Conservation (phyloP, 2,329 filamentous ascomycete genomes). For the Clonostachys sp. region DNA sequence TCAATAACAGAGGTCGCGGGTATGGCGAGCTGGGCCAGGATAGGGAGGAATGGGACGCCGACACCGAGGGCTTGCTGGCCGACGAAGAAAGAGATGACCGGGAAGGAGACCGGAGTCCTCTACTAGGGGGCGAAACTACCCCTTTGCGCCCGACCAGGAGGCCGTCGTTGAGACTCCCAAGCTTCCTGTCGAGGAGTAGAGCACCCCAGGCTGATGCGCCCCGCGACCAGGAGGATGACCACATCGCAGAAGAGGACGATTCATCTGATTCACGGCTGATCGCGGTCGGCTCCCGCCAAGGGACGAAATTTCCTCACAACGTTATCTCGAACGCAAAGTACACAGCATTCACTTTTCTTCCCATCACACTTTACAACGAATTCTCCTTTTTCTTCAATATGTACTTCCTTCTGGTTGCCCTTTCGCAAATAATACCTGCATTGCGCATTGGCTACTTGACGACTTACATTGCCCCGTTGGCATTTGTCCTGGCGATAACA, state of each 20-base stretch:
- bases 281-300: conserved; percentile 69
- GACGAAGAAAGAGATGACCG: conserved; percentile 38
- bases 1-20: conserved; percentile 46
- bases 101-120: too few relatives aligned
- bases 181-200: conserved; percentile 52
- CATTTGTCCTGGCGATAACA: conserved; percentile 87
- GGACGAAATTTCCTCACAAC: conserved; percentile 80
- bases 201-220: conserved; percentile 5
- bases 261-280: conserved; percentile 70
- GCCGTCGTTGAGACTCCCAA: conserved; percentile 59
- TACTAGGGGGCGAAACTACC: conserved; percentile 11
- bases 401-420: conserved; percentile 92
- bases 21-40: conserved; percentile 58
- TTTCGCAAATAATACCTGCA: conserved; percentile 88
- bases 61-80: conserved; percentile 62
- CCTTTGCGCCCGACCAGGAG: conserved; percentile 17
- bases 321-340: conserved; percentile 97
- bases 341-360: conserved; percentile 89
- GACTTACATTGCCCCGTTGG: conserved; percentile 88
- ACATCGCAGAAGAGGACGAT: conserved; percentile 51
- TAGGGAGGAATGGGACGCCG: conserved; percentile 56
- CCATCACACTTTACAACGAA: conserved; percentile 93
- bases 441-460: conserved; percentile 90
- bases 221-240: conserved; percentile 26
- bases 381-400: conserved; percentile 99